Conservation (phyloP, 2,329 filamentous ascomycete species). For the Ceratocystis cubensis region DNA sequence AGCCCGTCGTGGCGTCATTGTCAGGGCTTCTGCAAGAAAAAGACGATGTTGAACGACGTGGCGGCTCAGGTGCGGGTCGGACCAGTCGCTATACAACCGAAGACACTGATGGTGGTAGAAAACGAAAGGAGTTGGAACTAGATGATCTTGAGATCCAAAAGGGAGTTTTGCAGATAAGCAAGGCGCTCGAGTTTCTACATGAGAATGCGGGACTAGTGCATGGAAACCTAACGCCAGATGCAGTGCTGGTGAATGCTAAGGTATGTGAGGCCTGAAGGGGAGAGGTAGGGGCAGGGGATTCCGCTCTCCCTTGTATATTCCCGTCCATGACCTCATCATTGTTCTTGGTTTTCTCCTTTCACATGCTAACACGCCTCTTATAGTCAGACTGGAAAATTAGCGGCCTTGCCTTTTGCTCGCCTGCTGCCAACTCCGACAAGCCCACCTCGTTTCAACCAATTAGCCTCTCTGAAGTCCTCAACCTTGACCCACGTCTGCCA, state of each 20-base stretch:
- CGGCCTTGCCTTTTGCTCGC: slow-evolving; percentile 79
- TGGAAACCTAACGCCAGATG: slow-evolving; percentile 86
- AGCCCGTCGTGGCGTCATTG: slow-evolving; percentile 80
- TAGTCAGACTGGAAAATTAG: slow-evolving; percentile 97
- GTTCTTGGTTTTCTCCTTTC: not conserved
- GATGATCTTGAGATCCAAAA: slow-evolving; percentile 98
- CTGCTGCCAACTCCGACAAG: slow-evolving; percentile 61
- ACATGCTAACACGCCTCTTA: slow-evolving; percentile 17
- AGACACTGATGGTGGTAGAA: slow-evolving; percentile 58
- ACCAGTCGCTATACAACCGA: slow-evolving; percentile 71
- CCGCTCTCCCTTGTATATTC: not conserved
- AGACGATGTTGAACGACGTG: slow-evolving; percentile 64
- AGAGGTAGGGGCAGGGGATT: slow-evolving; percentile 24
- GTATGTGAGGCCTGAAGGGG: slow-evolving; percentile 29
- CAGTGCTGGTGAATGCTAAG: slow-evolving; percentile 89
- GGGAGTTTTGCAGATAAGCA: slow-evolving; percentile 80
- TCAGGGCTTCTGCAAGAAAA: slow-evolving; percentile 73
- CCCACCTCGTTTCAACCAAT: slow-evolving; percentile 67
- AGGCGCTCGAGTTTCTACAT: slow-evolving; percentile 88
- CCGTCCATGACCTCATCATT: no score
- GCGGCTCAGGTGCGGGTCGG: slow-evolving; percentile 43
- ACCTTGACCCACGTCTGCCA: slow-evolving; percentile 74
- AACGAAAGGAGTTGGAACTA: slow-evolving; percentile 74
- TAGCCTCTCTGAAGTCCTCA: slow-evolving; percentile 69
- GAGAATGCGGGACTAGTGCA: slow-evolving; percentile 91